Percentiles rank a stretch among this genome's conserved stretches.
These are phyloP conservation scores for Cladophialophora chaetospira DNA, from an alignment of 2,329 filamentous ascomycete species.

Conservation along the genomic window DNA sequence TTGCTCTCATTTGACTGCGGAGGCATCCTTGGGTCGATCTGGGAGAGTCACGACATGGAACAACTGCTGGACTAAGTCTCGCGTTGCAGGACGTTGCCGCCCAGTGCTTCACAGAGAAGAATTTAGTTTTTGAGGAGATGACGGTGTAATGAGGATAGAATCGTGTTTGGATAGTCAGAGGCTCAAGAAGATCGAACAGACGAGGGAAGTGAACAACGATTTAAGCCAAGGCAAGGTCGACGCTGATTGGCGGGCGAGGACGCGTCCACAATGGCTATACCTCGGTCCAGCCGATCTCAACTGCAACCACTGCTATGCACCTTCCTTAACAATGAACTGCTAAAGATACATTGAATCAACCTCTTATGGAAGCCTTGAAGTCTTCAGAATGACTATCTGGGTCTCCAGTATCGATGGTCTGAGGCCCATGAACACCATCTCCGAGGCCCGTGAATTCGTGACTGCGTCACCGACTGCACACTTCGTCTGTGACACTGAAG, in stretches of 20 bases:
- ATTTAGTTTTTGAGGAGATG: not conserved
- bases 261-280: slow-evolving; percentile 8
- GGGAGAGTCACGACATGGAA: not conserved
- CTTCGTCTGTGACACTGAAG: too few species aligned
- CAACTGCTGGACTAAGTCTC: not conserved
- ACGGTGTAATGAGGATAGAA: not conserved
- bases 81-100: not conserved
- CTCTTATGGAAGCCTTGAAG: too few species aligned
- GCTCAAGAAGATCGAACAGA: not conserved
- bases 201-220: too few species aligned
- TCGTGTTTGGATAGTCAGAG: slow-evolving; percentile 1
- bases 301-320: too few species aligned
- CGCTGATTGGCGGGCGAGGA: slow-evolving; percentile 16
- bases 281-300: not conserved
- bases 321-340: not conserved
- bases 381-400: too few species aligned
- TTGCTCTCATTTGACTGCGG: slow-evolving; percentile 43
- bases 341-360: not conserved
- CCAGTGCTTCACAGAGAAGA: not conserved
- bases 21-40: slow-evolving; percentile 39
- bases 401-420: too few species aligned
- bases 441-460: too few species aligned
- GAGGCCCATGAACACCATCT: too few species aligned
- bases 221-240: not conserved
- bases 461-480: too few species aligned